A percentile compares a stretch with the other conserved stretches of the same genome.
phyloP scores from a whole-genome alignment of 768 basidiomycete genomes.

The Amanita subjunquillea region DNA sequence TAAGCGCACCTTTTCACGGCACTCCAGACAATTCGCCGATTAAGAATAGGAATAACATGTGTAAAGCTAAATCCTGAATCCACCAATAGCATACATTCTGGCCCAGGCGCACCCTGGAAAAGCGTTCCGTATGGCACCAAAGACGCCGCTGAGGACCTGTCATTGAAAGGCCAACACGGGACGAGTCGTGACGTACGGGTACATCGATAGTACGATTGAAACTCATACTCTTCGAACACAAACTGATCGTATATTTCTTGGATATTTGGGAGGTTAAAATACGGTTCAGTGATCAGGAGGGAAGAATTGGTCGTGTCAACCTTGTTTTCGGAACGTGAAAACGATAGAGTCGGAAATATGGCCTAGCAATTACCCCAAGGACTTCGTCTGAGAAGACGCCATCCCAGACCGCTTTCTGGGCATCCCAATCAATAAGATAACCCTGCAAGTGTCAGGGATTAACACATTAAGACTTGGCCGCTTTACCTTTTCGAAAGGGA shows the following conservation, averaged over 20 bases:
- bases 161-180: constrained; percentile 2
- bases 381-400: constrained; percentile 69
- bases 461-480: neutral
- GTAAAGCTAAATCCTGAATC: constrained; percentile 95
- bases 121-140: constrained; percentile 65
- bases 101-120: constrained; percentile 45
- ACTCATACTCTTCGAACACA: constrained; percentile 95
- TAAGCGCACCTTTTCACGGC: constrained; percentile 67
- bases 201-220: constrained; percentile 69
- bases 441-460: constrained; percentile 44
- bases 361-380: constrained; percentile 41
- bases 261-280: constrained; percentile 87
- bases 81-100: constrained; percentile 76
- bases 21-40: constrained; percentile 64
- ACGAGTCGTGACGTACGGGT: constrained; percentile 49
- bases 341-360: neutral
- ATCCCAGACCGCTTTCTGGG: constrained; percentile 92
- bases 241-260: constrained; percentile 93
- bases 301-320: constrained; percentile 64
- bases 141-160: constrained; percentile 53
- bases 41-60: constrained; percentile 78
- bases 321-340: constrained; percentile 24
- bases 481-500: constrained; percentile 80
- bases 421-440: constrained; percentile 91
- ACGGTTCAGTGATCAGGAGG: constrained; percentile 86